Evolutionary conservation across 495 filamentous ascomycete genomes (phyloP).

Genomic region (Aspergillus bertholletiae): DNA sequence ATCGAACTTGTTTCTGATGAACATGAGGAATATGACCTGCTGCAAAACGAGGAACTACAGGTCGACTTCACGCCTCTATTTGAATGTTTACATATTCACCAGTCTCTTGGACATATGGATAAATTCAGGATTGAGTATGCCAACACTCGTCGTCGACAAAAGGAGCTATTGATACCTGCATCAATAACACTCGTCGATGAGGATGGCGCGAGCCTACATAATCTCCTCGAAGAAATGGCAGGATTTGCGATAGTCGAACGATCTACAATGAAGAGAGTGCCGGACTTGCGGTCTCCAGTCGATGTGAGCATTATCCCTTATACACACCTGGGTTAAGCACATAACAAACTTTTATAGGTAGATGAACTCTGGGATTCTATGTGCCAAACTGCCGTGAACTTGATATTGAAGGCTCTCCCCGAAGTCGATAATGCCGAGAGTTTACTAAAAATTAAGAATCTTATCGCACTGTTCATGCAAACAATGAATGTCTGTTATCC

Average conservation of each 20-base stretch:
- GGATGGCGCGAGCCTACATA: slow-evolving; percentile 75
- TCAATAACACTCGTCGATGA: slow-evolving; percentile 67
- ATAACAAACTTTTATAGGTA: slow-evolving; percentile 49
- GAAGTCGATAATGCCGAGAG: slow-evolving; percentile 79
- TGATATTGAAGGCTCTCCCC: slow-evolving; percentile 73
- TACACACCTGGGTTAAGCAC: neutral
- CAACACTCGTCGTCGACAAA: slow-evolving; percentile 82
- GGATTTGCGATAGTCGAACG: slow-evolving; percentile 97
- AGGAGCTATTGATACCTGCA: slow-evolving; percentile 78
- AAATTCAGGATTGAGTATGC: slow-evolving; percentile 89
- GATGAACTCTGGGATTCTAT: slow-evolving; percentile 98
- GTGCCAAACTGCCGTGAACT: slow-evolving; percentile 78
- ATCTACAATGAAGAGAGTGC: slow-evolving; percentile 82
- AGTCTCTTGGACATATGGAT: slow-evolving; percentile 87
- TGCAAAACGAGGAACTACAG: slow-evolving; percentile 89
- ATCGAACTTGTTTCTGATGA: slow-evolving; percentile 96
- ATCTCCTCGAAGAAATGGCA: slow-evolving; percentile 85
- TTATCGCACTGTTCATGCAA: slow-evolving; percentile 91
- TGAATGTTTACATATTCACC: slow-evolving; percentile 95
- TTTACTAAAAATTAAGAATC: slow-evolving; percentile 84
- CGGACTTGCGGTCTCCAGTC: slow-evolving; percentile 72
- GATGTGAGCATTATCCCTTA: slow-evolving; percentile 54
- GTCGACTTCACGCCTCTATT: slow-evolving; percentile 94
- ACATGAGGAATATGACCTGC: slow-evolving; percentile 87
- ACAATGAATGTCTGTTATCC: slow-evolving; percentile 73